A percentile compares a stretch with the other conserved stretches of the same genome.
phyloP scores from a whole-genome alignment of 1,284 basidiomycete genomes.

The Naganishia cerealis region DNA sequence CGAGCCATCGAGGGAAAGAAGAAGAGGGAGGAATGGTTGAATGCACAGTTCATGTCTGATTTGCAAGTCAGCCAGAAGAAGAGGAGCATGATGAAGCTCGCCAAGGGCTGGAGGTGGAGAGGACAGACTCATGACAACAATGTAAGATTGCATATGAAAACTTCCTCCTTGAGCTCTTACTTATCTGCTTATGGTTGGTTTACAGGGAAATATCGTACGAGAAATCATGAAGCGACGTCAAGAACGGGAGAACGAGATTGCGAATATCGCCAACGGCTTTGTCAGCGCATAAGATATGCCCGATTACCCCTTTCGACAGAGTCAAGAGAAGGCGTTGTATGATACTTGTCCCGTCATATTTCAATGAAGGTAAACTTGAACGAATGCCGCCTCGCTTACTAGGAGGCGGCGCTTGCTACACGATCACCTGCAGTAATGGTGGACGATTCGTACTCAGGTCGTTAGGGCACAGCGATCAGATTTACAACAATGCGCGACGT shows the following conservation, averaged over 20 bases:
- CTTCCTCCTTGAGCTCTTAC: background rate
- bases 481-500: too few relatives aligned
- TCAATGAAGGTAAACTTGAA: too few relatives aligned
- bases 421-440: too few relatives aligned
- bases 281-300: background rate
- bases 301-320: background rate
- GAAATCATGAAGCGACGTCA: constrained; percentile 54
- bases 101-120: constrained; percentile 51
- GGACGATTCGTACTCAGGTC: too few relatives aligned
- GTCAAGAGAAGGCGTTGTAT: background rate
- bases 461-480: too few relatives aligned
- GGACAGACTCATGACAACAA: constrained; percentile 46
- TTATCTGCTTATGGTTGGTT: background rate
- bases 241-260: constrained; percentile 61
- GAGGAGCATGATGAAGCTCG: constrained; percentile 44
- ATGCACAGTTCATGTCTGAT: constrained; percentile 36
- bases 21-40: constrained; percentile 48
- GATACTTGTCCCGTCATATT: background rate
- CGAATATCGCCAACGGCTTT: constrained; percentile 40
- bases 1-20: constrained; percentile 62
- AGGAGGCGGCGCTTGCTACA: too few relatives aligned
- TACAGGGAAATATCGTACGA: constrained; percentile 48
- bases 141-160: constrained; percentile 37
- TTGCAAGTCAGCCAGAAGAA: constrained; percentile 35
- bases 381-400: too few relatives aligned